A percentile compares a stretch with the other conserved stretches of the same genome.
Evolutionary conservation across 2,329 filamentous ascomycete species (phyloP).

Genomic region (Exophiala xenobiotica): DNA sequence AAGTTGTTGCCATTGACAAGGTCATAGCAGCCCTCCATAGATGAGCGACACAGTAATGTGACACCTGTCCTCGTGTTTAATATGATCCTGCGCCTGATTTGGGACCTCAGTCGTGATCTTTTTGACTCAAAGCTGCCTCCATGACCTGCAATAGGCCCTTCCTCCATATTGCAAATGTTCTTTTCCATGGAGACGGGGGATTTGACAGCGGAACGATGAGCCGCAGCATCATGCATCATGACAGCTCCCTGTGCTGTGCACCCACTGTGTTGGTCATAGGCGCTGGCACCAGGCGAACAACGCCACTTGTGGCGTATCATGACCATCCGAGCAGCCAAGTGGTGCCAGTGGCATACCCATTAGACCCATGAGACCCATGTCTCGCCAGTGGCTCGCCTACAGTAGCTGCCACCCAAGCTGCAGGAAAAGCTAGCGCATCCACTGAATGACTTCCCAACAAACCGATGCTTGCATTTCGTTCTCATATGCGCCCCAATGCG

Average conservation of each 20-base stretch:
- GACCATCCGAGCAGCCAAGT: background rate
- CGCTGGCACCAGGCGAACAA: background rate
- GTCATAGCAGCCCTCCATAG: constrained; percentile 44
- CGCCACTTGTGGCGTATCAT: background rate
- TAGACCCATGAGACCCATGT: background rate
- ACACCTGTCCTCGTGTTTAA: background rate
- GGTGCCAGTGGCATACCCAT: background rate
- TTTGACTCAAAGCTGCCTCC: too few relatives aligned
- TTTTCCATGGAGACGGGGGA: too few relatives aligned
- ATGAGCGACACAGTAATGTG: background rate
- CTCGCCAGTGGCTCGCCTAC: background rate
- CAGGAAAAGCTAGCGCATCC: too few relatives aligned
- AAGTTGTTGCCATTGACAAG: constrained; percentile 68
- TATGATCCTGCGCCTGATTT: background rate
- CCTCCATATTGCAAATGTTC: too few relatives aligned
- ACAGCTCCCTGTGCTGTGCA: background rate
- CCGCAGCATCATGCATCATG: too few relatives aligned
- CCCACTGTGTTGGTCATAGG: too few relatives aligned
- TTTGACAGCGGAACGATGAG: too few relatives aligned
- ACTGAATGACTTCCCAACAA: background rate
- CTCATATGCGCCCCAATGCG: background rate
- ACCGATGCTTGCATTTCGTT: background rate
- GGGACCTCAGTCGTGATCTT: background rate
- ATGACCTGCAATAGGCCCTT: background rate
- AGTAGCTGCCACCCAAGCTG: too few relatives aligned